Evolutionary conservation across 306 rosid species (phyloP), one percentile per base, ranked within the genome.

Genomic region (Begonia peltatifolia): DNA sequence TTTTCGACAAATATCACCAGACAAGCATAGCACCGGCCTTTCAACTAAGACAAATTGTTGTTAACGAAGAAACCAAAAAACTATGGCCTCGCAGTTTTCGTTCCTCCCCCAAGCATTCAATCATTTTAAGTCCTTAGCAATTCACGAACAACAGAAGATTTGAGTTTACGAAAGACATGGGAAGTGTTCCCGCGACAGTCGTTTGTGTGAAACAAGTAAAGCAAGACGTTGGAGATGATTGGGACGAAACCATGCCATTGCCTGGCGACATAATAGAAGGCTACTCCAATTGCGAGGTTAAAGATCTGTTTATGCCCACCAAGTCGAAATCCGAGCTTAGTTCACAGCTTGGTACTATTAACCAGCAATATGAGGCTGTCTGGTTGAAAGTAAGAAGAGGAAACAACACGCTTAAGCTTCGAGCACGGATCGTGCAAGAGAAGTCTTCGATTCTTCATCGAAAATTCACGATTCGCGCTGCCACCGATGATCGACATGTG

Each of bases 181-280:
- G 65, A n/a, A 38, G 61, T 43, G 48, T 6, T 44, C 49, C 47
- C 55, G 65, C 64, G 48, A 82, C 65, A 2, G 52, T 60, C 12
- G 82, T 79, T 9, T 75, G 93, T 44, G 88, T 83, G 67, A 83
- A 71, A 59, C 76, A 73, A 62, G 92, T 82, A 68, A 82, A 67
- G 71, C 88, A 77, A 71, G 82, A 75, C 54, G 51, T 42, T 46
- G 12, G 53, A 9, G 78, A 79, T 15, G 95, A 86, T 43, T 86
- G 95, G 93, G 77, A 75, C 14, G 84, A 73, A 52, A 71, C 67
- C 69, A 79, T 82, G 95, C 87, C 93, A 14, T 69, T 86, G 52
- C 88, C 88, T 0, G 86, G 88, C 15, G 88, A 86, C 63, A 72
- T 82, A 60, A 75, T 82, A 42, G 84, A 79, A 68, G 93, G 93